Evolutionary conservation across 2,329 filamentous ascomycete species (phyloP), one percentile per base, ranked within the genome.

Genomic region (Neonectria neomacrospora): DNA sequence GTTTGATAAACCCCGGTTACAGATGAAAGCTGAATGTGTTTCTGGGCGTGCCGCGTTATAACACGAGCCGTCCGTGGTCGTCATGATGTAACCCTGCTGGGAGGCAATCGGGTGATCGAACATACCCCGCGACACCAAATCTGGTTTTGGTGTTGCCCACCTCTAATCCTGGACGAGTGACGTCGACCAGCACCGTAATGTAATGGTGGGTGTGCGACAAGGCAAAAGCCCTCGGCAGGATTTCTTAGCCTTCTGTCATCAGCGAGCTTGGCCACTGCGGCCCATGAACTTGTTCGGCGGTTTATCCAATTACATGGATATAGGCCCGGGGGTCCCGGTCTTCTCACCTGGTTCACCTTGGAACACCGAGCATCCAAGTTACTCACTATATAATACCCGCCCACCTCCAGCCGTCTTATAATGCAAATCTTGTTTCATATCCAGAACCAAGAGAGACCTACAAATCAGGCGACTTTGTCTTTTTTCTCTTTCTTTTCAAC

Each of bases 91-190:
- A 63, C 60, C 50, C 58, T 44, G 55, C 48, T 66, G 48, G 47
- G 50, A 69, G 66, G 61, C 65, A 64, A 72, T 71, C 63, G 65
- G 67, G 50, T 52, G 41, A 67, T 68, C 37, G 47, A 62, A 59
- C 44, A 54, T 48, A 58, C 70, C 70, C 68, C 58, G 55, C 61
- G 70, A 65, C 44, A 58, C 58, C 55, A 72, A 72, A 72, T 69
- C 67, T 64, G 70, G 63, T 67, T 65, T 61, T 62, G n/a, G 26
- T 39, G 53, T 37, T 39, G 41, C 42, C 32, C 51, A 45, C 41
- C 23, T 54, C 23, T 41, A 58, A 70, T 68, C 70, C 67, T 65
- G 53, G 68, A 53, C 59, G 39, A 61, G 70, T 72, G 70, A 72
- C 70, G 70, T 72, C 70, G 70, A 53, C 54, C 64, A 64, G 47